phyloP scores from a whole-genome alignment of 306 rosid species.

The Prunus armeniaca region DNA sequence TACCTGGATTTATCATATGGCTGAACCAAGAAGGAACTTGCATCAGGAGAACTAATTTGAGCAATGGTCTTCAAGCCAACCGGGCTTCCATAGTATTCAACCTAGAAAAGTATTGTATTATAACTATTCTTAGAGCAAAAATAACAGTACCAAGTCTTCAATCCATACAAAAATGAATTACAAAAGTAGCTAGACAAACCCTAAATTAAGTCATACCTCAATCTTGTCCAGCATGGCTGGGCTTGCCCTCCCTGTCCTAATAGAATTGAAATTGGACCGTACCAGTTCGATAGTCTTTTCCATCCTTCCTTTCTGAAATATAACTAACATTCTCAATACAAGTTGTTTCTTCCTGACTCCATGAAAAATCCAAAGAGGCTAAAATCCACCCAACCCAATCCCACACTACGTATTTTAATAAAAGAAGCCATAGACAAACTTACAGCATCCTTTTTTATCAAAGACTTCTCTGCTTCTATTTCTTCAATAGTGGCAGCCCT shows the following conservation, averaged over 20 bases:
- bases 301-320: constrained; percentile 73
- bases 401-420: background rate
- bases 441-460: constrained; percentile 78
- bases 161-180: background rate
- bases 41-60: constrained; percentile 92
- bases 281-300: constrained; percentile 77
- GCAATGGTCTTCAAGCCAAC: constrained; percentile 94
- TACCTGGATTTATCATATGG: constrained; percentile 98
- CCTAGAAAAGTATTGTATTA: constrained; percentile 49
- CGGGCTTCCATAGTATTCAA: constrained; percentile 92
- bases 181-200: constrained; percentile 7
- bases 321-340: background rate
- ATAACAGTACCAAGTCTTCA: background rate
- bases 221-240: constrained; percentile 93
- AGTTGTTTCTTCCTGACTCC: background rate
- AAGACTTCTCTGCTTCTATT: constrained; percentile 86
- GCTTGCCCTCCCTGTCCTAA: constrained; percentile 86
- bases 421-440: constrained; percentile 20
- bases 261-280: constrained; percentile 70
- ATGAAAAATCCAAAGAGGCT: constrained; percentile 1
- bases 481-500: constrained; percentile 92
- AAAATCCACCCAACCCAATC: background rate
- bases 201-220: constrained; percentile 47
- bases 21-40: constrained; percentile 74
- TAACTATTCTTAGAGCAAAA: constrained; percentile 12